phyloP scores from a whole-genome alignment of 495 filamentous ascomycete species.

The Aspergillus sclerotiicarbonarius region DNA sequence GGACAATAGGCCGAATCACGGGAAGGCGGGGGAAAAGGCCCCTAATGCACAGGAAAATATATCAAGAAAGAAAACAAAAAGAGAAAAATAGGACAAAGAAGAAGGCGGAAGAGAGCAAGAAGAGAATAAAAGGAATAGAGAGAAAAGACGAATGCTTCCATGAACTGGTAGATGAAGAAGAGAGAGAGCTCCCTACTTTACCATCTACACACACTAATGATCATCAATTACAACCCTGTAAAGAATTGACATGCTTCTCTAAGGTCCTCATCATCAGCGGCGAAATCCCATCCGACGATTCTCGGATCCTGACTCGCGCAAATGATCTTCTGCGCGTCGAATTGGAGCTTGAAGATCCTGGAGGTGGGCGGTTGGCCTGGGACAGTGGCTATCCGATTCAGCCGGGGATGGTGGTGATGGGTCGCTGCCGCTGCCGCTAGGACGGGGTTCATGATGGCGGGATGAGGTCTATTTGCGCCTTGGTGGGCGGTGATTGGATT shows the following conservation, averaged over 20 bases:
- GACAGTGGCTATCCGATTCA: conserved; percentile 1
- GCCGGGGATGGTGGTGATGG: conserved; percentile 21
- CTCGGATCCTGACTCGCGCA: conserved; percentile 87
- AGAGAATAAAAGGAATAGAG: neutral
- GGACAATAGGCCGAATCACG: neutral
- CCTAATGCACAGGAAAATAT: neutral
- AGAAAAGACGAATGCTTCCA: neutral
- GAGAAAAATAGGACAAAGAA: neutral
- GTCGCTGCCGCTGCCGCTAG: neutral
- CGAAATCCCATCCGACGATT: conserved; percentile 98
- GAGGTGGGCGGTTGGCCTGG: conserved; percentile 37
- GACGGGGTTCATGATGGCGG: conserved; percentile 19
- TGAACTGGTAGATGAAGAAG: neutral
- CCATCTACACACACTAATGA: no score
- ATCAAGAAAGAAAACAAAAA: neutral
- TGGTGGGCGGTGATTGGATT: conserved; percentile 9
- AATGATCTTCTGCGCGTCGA: conserved; percentile 89
- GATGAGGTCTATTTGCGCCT: conserved; percentile 5
- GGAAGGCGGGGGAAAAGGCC: neutral
- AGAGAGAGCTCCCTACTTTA: neutral
- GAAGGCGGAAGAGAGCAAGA: neutral
- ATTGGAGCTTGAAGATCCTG: conserved; percentile 96
- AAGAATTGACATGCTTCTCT: conserved; percentile 82
- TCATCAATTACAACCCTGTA: conserved; percentile 27
- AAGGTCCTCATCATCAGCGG: conserved; percentile 80